Evolutionary conservation across 805 yeast genomes (phyloP), one percentile per base, ranked within the genome.

Genomic region (Saccharomycopsis sp.): DNA sequence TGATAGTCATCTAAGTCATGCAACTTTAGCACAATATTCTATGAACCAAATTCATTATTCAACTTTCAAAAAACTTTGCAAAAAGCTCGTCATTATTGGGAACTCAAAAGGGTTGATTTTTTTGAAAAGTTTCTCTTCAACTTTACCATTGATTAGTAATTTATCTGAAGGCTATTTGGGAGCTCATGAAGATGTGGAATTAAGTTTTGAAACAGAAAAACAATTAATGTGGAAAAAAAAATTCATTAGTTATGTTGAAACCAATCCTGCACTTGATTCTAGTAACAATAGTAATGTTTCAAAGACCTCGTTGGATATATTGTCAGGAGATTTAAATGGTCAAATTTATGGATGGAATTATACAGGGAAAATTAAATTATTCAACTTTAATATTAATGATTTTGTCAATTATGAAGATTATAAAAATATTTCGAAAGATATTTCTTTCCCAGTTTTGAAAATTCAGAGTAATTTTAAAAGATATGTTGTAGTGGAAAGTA

Each of bases 321-420:
- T 46, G 12, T 15, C 45, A 2, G 49, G 49, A 14, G 47, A 46
- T 26, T 34, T 43, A 21, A 27, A 26, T 21, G 49, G 49, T 9
- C 38, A 43, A 15, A 13, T 46, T 3, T 40, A 23, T 19, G 28
- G 32, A 15, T 46, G 45, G 45, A 43, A 46, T 33, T 31, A 27
- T 13, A 25, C 31, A 18, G 35, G 29, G 21, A 25, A 28, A 23
- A 23, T 25, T 6, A 10, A 8, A n/a, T 14, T 37, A 3, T 21
- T 26, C 9, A 29, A 23, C 13, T 29, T 37, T 13, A 29, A 46
- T 15, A 19, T 46, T 29, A 38, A 37, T 18, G 15, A 23, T 27
- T 30, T n/a, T 27, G 17, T 28, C 12, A 27, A 27, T 21, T n/a
- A n/a, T n/a, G 12, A 14, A 17, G 20, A 8, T 5, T 17, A 5